A percentile compares a stretch with the other conserved stretches of the same genome.
phyloP scores from a whole-genome alignment of 768 basidiomycete genomes.

The Tephrocybe sp. region DNA sequence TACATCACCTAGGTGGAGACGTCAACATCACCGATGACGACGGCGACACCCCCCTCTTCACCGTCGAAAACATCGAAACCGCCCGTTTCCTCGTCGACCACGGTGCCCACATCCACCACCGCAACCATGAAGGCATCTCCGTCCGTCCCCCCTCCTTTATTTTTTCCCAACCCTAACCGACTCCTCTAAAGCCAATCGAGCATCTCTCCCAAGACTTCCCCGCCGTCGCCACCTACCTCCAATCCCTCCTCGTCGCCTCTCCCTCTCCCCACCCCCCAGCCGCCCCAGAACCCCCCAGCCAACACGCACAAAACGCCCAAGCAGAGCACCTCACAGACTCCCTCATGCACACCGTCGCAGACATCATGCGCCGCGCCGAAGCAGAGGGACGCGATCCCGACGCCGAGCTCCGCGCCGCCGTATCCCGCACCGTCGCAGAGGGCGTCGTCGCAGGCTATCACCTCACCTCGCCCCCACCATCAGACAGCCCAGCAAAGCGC shows the following conservation, averaged over 20 bases:
- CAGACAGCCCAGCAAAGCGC: slow-evolving; percentile 34
- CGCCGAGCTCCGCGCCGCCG: slow-evolving; percentile 60
- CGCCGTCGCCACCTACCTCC: slow-evolving; percentile 61
- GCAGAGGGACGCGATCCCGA: slow-evolving; percentile 69
- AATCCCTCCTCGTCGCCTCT: slow-evolving; percentile 31
- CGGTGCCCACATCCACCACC: slow-evolving; percentile 63
- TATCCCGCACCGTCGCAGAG: slow-evolving; percentile 64
- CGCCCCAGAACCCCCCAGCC: slow-evolving; percentile 42
- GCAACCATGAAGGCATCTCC: slow-evolving; percentile 73
- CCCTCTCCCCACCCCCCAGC: slow-evolving; percentile 20
- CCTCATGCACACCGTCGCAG: slow-evolving; percentile 64
- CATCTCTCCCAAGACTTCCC: slow-evolving; percentile 73
- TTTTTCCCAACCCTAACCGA: slow-evolving; percentile 8
- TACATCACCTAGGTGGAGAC: slow-evolving; percentile 61
- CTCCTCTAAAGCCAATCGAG: slow-evolving; percentile 56
- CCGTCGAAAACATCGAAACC: slow-evolving; percentile 78
- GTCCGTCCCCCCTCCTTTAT: slow-evolving; percentile 43
- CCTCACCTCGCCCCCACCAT: slow-evolving; percentile 34
- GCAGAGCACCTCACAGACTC: slow-evolving; percentile 70
- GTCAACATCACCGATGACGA: slow-evolving; percentile 86
- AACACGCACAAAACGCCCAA: slow-evolving; percentile 65
- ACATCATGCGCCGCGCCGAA: slow-evolving; percentile 57
- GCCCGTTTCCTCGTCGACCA: slow-evolving; percentile 78
- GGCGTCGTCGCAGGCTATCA: slow-evolving; percentile 64
- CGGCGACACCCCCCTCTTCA: slow-evolving; percentile 90